Base-by-base conservation (phyloP, 176 grass and related monocot species). In the Oryza brachyantha region DNA sequence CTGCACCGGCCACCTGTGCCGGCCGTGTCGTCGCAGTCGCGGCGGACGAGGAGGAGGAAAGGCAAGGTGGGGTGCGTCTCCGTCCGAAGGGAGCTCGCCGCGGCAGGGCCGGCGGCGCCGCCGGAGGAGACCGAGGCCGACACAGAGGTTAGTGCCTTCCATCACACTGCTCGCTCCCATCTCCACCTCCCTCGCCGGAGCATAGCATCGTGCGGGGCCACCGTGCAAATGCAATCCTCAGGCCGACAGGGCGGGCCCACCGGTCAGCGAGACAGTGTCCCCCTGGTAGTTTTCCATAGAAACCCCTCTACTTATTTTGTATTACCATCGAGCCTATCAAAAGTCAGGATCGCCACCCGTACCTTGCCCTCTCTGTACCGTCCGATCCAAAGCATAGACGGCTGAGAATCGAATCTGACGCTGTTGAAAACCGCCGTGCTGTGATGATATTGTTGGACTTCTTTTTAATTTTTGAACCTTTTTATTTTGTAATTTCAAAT, bases 81-180 rank as follows among this genome's bases (percentile, higher is more conserved):
- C 70, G 64, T 65, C 0, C 64, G 27, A 4, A 70, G 85, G 79
- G 66, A 82, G 59, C 34, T 86, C 78, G 41, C 1, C 34, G 14
- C 52, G 52, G 55, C 1, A 52, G 21, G 39, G 52, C 75, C 65
- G 16, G 73, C 77, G 5, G 68, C 62, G 57, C 61, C 0, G 61
- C 37, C 74, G 19, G 29, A 61, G 19, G 29, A 61, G 48, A 61
- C 50, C 1, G 80, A 46, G 60, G 67, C 25, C 3, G 48, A 13
- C 0, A 19, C 27, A 9, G 76, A 88, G 86, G 86, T 88, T 45
- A 88, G 86, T 72, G 31, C 21, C 68, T 50, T 7, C 5, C 68
- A 55, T 21, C n/a, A n/a, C n/a, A n/a, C n/a, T n/a, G 1, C 28
- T 13, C 11, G 38, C 38, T 40, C n/a, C 52, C 52, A 7, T 57